phyloP scores from a whole-genome alignment of 805 yeast species.

The Yamadazyma phyllophila region DNA sequence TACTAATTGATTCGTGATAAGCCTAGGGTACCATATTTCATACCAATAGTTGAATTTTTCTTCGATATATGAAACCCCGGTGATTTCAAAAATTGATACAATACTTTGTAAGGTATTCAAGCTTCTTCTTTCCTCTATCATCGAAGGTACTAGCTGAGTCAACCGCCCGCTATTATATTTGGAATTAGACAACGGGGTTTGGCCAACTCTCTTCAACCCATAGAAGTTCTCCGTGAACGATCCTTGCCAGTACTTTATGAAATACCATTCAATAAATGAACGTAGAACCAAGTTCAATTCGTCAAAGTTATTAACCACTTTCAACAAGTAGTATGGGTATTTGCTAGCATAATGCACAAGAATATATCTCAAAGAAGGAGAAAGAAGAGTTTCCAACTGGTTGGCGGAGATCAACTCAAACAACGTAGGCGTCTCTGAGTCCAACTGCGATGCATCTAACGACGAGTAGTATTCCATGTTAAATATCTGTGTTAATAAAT shows the following conservation, averaged over 20 bases:
- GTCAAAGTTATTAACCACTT: slow-evolving; percentile 68
- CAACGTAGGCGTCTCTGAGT: slow-evolving; percentile 76
- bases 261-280: slow-evolving; percentile 67
- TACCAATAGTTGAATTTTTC: slow-evolving; percentile 66
- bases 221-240: slow-evolving; percentile 90
- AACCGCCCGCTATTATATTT: slow-evolving; percentile 31
- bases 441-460: slow-evolving; percentile 72
- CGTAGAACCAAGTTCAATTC: slow-evolving; percentile 64
- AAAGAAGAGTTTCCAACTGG: slow-evolving; percentile 71
- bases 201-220: slow-evolving; percentile 69
- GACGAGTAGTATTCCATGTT: slow-evolving; percentile 78
- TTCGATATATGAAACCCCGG: slow-evolving; percentile 64
- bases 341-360: slow-evolving; percentile 76
- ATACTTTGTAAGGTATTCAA: slow-evolving; percentile 52
- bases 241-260: slow-evolving; percentile 71
- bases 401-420: slow-evolving; percentile 83
- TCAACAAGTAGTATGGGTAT: slow-evolving; percentile 67
- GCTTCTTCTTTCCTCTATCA: slow-evolving; percentile 51
- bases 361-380: slow-evolving; percentile 80
- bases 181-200: slow-evolving; percentile 29
- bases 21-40: slow-evolving; percentile 61
- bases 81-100: slow-evolving; percentile 55
- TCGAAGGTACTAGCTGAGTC: slow-evolving; percentile 36
- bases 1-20: slow-evolving; percentile 47
- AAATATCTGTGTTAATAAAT: background rate